Evolutionary conservation across 2,329 filamentous ascomycete genomes (phyloP), one percentile per base, ranked within the genome.

Genomic region (Spiromastix sp.): DNA sequence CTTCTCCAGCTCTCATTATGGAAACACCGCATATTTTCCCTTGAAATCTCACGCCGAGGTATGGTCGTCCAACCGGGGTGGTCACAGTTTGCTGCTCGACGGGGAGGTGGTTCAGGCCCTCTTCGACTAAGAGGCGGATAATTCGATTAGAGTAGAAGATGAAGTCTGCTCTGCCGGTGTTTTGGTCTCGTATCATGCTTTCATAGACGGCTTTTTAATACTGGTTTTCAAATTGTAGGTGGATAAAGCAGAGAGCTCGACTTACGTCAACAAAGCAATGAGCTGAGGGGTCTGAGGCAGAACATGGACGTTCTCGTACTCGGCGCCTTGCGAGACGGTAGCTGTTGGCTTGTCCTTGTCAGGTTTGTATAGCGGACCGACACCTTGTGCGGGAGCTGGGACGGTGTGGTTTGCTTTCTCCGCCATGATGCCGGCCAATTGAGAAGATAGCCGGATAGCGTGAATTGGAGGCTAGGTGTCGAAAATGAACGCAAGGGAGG

Each of bases 91-190:
- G 85, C 54, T 85, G 81, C 34, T 93, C 78, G 12, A 93, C 85
- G 1, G 91, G 91, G 27, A 98, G 74, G 59, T 98, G 91, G 61
- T 98, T 98, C 36, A 98, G 71, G 3, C 91, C 91, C 64, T 98
- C 91, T 62, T 98, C 91, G 26, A 98, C 91, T 5, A 98, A 73
- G 27, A 98, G 72, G 20, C 91, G 85, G 58, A 96, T 96, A 58
- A 98, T 96, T 41, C 91, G 79, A 64, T 98, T 98, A 28, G 87
- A 94, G 67, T 96, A 94, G 66, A 98, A 98, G 56, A 98, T 95
- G 60, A 98, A 98, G 61, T 98, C 91, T 43, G 86, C 91, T 40
- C 91, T 82, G 38, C 81, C 77, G 4, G 91, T 98, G 47, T 81
- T 74, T 60, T 83, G 84, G 61, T 94, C 86, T 49, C 91, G 81